These are phyloP conservation scores for Priceomyces haplophilus DNA, from an alignment of 805 yeast species.

Conservation along the genomic window DNA sequence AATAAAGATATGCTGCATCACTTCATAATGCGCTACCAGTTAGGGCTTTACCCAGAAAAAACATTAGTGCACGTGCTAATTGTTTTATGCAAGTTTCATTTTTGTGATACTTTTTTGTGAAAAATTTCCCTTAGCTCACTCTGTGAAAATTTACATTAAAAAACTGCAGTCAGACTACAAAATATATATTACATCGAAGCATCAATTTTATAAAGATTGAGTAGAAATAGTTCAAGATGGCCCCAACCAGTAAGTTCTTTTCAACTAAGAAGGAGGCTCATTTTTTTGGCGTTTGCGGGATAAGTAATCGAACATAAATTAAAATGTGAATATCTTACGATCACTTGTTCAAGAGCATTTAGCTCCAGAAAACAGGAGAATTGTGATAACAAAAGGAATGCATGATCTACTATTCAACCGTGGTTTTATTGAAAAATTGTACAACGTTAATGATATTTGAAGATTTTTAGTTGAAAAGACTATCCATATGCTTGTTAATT, in stretches of 20 bases:
- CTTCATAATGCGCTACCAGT: neutral
- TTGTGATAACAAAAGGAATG: no score
- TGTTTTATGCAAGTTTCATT: neutral
- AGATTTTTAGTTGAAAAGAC: no score
- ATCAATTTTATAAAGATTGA: slow-evolving; percentile 8
- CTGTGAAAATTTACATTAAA: slow-evolving; percentile 7
- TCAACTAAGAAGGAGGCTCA: neutral
- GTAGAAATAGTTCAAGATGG: slow-evolving; percentile 16
- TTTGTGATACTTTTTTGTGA: slow-evolving; percentile 4
- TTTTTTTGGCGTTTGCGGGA: no score
- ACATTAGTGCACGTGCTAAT: neutral
- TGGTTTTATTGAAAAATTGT: no score
- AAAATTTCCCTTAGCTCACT: slow-evolving; percentile 2
- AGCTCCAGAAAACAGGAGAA: no score
- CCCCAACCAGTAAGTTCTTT: slow-evolving; percentile 23
- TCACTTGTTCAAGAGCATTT: no score
- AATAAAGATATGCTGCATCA: neutral
- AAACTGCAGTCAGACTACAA: neutral
- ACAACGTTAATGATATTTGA: no score
- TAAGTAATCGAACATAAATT: no score
- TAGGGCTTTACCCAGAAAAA: neutral
- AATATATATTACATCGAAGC: slow-evolving; percentile 3
- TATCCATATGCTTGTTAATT: no score
- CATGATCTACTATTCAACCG: no score
- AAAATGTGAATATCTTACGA: no score